Conservation (phyloP, 1,284 basidiomycete species). For the Cutaneotrichosporon mucoides region DNA sequence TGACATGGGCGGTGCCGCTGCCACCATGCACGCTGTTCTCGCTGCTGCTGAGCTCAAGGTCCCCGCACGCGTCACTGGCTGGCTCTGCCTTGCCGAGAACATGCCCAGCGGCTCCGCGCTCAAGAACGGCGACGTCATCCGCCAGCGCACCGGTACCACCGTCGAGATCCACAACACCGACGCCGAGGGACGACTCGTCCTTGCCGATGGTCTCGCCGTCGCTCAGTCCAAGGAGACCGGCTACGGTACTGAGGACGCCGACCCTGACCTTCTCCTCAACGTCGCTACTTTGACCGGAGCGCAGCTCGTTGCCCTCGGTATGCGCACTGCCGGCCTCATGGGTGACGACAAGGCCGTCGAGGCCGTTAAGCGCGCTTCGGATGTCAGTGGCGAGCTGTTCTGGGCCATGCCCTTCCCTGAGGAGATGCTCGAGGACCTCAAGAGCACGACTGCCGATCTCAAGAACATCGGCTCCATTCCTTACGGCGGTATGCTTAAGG, state of each 20-base stretch:
- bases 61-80: conserved; percentile 14
- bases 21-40: conserved; percentile 16
- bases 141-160: conserved; percentile 16
- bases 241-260: conserved; percentile 18
- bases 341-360: conserved; percentile 17
- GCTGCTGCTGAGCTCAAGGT: conserved; percentile 17
- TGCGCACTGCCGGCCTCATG: conserved; percentile 19
- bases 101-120: conserved; percentile 18
- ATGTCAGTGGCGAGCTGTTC: conserved; percentile 12
- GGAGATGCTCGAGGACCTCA: conserved; percentile 18
- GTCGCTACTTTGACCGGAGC: conserved; percentile 20
- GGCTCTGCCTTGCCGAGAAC: conserved; percentile 21
- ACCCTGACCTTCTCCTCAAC: conserved; percentile 19
- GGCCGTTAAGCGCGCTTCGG: conserved; percentile 9
- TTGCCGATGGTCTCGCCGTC: conserved; percentile 17
- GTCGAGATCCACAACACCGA: conserved; percentile 21
- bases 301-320: conserved; percentile 17
- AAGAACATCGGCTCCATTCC: conserved; percentile 14
- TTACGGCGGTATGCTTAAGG: conserved; percentile 19
- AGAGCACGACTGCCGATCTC: conserved; percentile 14
- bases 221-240: conserved; percentile 16
- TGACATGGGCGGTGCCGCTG: conserved; percentile 21
- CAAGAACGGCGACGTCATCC: conserved; percentile 19
- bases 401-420: conserved; percentile 22
- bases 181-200: conserved; percentile 21